Conservation (phyloP, 2,329 filamentous ascomycete species). For the Triangularia setosa region DNA sequence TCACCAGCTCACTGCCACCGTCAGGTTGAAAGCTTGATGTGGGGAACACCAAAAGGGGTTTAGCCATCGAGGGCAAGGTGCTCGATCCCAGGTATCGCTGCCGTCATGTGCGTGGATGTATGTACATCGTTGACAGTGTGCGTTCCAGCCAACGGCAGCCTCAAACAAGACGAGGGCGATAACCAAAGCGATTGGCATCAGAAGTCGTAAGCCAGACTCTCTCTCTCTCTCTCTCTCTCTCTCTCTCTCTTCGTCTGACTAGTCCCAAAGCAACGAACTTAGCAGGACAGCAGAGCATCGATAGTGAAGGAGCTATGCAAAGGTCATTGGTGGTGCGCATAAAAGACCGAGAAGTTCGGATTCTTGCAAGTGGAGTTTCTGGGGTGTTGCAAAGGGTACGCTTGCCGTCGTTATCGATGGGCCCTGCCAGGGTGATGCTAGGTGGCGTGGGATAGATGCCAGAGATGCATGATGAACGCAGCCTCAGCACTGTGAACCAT, state of each 20-base stretch:
- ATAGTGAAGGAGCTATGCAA: neutral
- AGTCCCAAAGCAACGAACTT: neutral
- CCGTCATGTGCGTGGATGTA: neutral
- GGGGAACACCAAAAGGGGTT: neutral
- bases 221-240: too few relatives aligned
- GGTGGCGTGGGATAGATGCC: too few relatives aligned
- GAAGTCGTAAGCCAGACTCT: neutral
- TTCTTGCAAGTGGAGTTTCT: neutral
- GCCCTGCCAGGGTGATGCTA: too few relatives aligned
- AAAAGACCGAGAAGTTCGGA: slow-evolving; percentile 5
- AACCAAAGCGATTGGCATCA: neutral
- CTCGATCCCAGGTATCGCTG: neutral
- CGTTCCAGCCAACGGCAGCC: neutral
- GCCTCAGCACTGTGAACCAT: slow-evolving; percentile 4
- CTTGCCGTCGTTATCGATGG: neutral
- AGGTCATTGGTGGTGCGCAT: neutral
- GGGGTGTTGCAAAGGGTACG: neutral
- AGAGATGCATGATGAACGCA: neutral
- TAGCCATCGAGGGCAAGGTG: neutral
- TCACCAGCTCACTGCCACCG: neutral
- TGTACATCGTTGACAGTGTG: neutral
- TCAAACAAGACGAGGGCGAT: neutral
- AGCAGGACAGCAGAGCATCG: neutral
- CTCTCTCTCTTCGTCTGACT: too few relatives aligned
- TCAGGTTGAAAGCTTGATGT: neutral